Base-by-base conservation (phyloP, 1,284 basidiomycete genomes). In the Athelia sp. region DNA sequence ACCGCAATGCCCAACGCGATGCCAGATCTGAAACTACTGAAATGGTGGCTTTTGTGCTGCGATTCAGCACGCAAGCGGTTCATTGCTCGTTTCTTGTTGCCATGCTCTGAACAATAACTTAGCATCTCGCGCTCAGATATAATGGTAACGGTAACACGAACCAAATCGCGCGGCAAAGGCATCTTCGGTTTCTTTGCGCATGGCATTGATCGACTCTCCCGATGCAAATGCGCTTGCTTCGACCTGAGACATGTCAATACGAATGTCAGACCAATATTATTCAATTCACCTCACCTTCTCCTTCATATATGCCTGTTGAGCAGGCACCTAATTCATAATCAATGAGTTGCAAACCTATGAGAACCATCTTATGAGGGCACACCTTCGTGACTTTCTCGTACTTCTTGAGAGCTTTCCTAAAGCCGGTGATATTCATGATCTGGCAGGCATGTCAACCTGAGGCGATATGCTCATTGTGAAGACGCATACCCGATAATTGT, bases 351-450 rank as follows among this genome's bases (percentile, higher is more conserved):
- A 40, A 6, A 17, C 9, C 36, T 6, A 6, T 40, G 9, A 40
- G 36, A n/a, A n/a, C n/a, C n/a, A n/a, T n/a, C n/a, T n/a, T n/a
- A n/a, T n/a, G n/a, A n/a, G 2, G 19, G 32, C 19, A 46, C 19
- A 87, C 86, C 60, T 77, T 81, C 1, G 90, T 87, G 2, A 82
- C 73, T 68, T 97, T 98, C 62, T 93, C 91, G 58, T 93, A 97
- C 70, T 97, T 98, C 69, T 94, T 98, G 54, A 97, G 64, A 0
- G 87, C 88, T 65, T 98, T 98, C 19, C 90, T 76, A 64, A 98
- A 94, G 0, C 93, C 95, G 2, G 90, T 90, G 9, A 94, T 66
- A 64, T 98, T 98, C 46, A 98, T 68, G 43, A 89, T 84, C 86
- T 93, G 52, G 15, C 46, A 34, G n/a, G 13, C 17, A 23, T n/a